phyloP scores from a whole-genome alignment of 2,329 filamentous ascomycete species.

The Parascedosporium putredinis region DNA sequence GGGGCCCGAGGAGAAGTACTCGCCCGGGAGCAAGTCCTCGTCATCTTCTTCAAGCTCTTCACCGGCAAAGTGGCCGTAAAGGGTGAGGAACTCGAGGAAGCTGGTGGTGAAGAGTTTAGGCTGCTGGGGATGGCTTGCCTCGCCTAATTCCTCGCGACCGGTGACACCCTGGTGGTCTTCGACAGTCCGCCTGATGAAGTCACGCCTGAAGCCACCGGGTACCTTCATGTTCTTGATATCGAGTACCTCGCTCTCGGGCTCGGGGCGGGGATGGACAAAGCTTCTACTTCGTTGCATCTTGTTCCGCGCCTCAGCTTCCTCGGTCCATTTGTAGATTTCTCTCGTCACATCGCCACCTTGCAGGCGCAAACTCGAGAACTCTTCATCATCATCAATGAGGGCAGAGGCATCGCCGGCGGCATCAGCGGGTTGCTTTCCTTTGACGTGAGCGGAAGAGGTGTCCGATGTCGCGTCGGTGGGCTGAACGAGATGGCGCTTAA shows the following conservation, averaged over 20 bases:
- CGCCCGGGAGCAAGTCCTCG: slow-evolving; percentile 73
- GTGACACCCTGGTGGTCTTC: slow-evolving; percentile 26
- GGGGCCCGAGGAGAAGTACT: slow-evolving; percentile 79
- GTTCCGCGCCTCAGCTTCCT: slow-evolving; percentile 66
- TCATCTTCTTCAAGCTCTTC: slow-evolving; percentile 96
- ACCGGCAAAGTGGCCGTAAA: slow-evolving; percentile 96
- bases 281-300: slow-evolving; percentile 74
- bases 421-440: slow-evolving; percentile 43
- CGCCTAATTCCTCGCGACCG: slow-evolving; percentile 20
- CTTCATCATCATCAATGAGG: slow-evolving; percentile 63
- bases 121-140: slow-evolving; percentile 21
- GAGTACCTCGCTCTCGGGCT: slow-evolving; percentile 68
- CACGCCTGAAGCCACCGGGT: slow-evolving; percentile 84
- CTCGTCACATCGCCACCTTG: slow-evolving; percentile 93
- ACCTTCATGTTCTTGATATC: slow-evolving; percentile 88
- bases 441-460: slow-evolving; percentile 32
- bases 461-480: slow-evolving; percentile 43
- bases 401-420: slow-evolving; percentile 22
- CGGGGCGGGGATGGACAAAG: slow-evolving; percentile 67
- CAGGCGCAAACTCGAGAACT: slow-evolving; percentile 86
- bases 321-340: slow-evolving; percentile 93
- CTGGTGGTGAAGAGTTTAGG: slow-evolving; percentile 73
- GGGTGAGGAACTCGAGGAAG: slow-evolving; percentile 88
- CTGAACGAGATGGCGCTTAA: slow-evolving; percentile 79
- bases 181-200: slow-evolving; percentile 72